Percentiles rank a stretch among this genome's conserved stretches.
Conservation (phyloP, 139 green algal species). For the Closterium sp. region DNA sequence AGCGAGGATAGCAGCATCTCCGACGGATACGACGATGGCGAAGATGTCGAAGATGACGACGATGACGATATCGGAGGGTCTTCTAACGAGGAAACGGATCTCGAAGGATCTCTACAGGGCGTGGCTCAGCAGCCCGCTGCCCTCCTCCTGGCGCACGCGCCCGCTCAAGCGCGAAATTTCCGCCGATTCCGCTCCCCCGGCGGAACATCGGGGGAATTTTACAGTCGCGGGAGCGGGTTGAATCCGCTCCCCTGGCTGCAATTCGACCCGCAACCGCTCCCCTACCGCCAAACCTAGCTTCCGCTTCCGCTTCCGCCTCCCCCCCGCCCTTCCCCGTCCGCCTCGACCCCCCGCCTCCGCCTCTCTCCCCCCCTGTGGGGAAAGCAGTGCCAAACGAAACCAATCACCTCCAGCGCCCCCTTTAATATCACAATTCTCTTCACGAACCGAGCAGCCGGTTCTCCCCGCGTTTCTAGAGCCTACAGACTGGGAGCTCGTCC, state of each 20-base stretch:
- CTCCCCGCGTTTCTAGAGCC: neutral
- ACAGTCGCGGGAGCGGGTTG: neutral
- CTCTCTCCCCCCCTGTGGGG: neutral
- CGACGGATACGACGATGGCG: neutral
- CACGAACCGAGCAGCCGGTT: neutral
- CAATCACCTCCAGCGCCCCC: neutral
- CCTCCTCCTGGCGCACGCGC: neutral
- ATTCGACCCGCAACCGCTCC: neutral
- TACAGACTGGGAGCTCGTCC: neutral
- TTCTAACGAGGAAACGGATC: neutral
- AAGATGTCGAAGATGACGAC: neutral
- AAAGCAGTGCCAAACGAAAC: neutral
- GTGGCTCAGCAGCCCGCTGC: neutral
- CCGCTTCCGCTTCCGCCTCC: neutral
- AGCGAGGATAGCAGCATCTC: neutral
- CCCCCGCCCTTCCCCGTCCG: too few relatives aligned
- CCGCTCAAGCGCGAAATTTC: neutral
- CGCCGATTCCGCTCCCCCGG: neutral
- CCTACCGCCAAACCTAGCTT: neutral
- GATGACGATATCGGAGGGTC: neutral
- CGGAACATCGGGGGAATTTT: neutral
- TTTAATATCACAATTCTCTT: neutral
- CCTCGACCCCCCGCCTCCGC: too few relatives aligned
- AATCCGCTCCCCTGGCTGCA: neutral
- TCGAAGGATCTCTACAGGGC: neutral